Evolutionary conservation across 306 rosid species (phyloP), one percentile per base, ranked within the genome.

Genomic region (Ziziphus jujuba): DNA sequence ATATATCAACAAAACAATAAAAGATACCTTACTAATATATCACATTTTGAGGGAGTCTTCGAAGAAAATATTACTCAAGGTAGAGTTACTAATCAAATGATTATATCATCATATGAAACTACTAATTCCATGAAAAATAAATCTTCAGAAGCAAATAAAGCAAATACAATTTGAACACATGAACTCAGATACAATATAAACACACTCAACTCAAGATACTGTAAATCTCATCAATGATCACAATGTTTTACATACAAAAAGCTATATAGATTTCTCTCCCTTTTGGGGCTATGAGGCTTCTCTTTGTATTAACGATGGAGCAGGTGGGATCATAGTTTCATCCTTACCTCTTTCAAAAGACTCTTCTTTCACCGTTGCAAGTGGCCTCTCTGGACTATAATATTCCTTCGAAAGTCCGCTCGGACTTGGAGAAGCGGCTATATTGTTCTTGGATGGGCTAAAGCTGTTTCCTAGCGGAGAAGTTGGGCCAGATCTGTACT

Each of bases 321-420:
- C 72, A 45, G 98, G 98, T 14, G 98, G 91, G 24, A 53, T 75
- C 98, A 93, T 88, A 59, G 71, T 82, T 78, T 72, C 81, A 75
- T 76, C 87, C 63, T 67, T 64, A 55, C 75, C 87, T 76, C 66
- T 77, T 72, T 81, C 83, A 23, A 55, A 31, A 60, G 49, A 10
- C 69, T 88, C 92, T 70, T 87, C 96, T 63, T 81, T 58, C 53
- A 84, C 82, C 2, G 82, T n/a, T 48, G 85, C 52, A n/a, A 84
- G 83, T 44, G 73, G 73, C 62, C 67, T 71, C 23, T 75, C 71
- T 52, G 92, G 86, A 76, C 87, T 84, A 65, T 49, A 31, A 55
- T 72, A 51, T 50, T 66, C 87, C 70, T 59, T 72, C 6, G 81
- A 65, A 72, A 56, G 65, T 67, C 75, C 65, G 62, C 52, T 63